These are phyloP conservation scores for Penicillium dipodomyicola DNA, from an alignment of 495 filamentous ascomycete genomes.

Conservation along the genomic window DNA sequence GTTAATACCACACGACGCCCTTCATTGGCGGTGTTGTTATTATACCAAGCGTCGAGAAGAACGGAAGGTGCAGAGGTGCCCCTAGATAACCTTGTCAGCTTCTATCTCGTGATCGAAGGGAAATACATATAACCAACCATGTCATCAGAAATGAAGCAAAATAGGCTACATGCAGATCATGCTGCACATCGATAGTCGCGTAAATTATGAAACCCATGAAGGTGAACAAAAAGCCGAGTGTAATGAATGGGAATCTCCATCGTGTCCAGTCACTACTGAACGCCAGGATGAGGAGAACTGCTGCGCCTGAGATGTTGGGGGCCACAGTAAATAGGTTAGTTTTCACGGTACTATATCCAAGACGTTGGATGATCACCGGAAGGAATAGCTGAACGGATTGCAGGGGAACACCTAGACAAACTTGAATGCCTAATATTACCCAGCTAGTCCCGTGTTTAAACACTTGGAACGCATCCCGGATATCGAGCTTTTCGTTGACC, in stretches of 20 bases:
- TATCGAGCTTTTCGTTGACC: conserved; percentile 66
- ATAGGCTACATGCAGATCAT: conserved; percentile 60
- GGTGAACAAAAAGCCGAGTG: conserved; percentile 65
- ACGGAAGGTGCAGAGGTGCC: conserved; percentile 51
- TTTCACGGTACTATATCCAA: conserved; percentile 60
- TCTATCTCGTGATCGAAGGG: not conserved
- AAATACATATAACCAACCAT: conserved; percentile 34
- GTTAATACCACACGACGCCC: conserved; percentile 64
- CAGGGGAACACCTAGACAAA: conserved; percentile 70
- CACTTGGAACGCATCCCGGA: conserved; percentile 59
- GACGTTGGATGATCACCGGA: conserved; percentile 63
- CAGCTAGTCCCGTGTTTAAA: conserved; percentile 60
- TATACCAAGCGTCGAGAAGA: conserved; percentile 59
- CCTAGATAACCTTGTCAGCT: conserved; percentile 19
- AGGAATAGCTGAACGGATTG: conserved; percentile 67
- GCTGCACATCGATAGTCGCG: conserved; percentile 55
- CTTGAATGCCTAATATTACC: conserved; percentile 62
- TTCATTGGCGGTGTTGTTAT: conserved; percentile 76
- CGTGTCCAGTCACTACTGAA: conserved; percentile 61
- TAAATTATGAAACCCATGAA: conserved; percentile 72
- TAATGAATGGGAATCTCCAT: conserved; percentile 68
- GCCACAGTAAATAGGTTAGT: conserved; percentile 76
- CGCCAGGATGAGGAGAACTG: conserved; percentile 63
- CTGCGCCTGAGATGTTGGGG: conserved; percentile 63
- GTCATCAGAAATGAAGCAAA: conserved; percentile 79